Conservation (phyloP, 164 flowering plant species). For the Sedum album region DNA sequence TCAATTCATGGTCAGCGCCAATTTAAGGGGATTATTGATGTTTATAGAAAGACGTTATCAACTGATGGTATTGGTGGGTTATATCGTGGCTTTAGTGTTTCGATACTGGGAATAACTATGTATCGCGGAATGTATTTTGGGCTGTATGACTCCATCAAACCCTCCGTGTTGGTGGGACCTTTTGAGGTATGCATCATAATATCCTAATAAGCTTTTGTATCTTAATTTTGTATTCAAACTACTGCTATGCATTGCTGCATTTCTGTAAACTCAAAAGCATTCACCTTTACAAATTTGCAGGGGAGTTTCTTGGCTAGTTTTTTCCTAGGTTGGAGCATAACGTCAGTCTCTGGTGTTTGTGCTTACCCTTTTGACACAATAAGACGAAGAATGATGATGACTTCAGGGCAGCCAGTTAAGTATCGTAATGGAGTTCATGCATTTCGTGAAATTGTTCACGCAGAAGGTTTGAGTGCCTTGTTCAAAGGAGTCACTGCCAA, state of each 20-base stretch:
- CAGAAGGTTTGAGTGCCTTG: constrained; percentile 64
- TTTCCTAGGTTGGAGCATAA: constrained; percentile 85
- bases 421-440: constrained; percentile 65
- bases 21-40: constrained; percentile 77
- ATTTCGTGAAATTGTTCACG: constrained; percentile 56
- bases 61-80: constrained; percentile 84
- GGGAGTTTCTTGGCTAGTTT: constrained; percentile 85
- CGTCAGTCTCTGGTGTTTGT: constrained; percentile 77
- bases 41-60: constrained; percentile 66
- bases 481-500: constrained; percentile 84
- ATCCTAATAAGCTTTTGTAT: not conserved
- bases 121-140: constrained; percentile 97
- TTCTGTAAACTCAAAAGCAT: no score
- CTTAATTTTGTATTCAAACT: not conserved
- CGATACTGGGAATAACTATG: constrained; percentile 84
- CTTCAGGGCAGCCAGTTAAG: constrained; percentile 83
- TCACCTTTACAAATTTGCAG: constrained; percentile 27
- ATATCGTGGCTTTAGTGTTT: constrained; percentile 90
- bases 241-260: not conserved
- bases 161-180: constrained; percentile 76
- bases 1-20: constrained; percentile 49
- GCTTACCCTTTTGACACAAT: constrained; percentile 95
- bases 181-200: constrained; percentile 47
- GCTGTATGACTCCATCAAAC: constrained; percentile 87
- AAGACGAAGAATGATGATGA: constrained; percentile 94